Percentiles rank a stretch among this genome's conserved stretches.
These are phyloP conservation scores for Trichosporon sp. DNA, from an alignment of 1,284 basidiomycete genomes.

Conservation along the genomic window DNA sequence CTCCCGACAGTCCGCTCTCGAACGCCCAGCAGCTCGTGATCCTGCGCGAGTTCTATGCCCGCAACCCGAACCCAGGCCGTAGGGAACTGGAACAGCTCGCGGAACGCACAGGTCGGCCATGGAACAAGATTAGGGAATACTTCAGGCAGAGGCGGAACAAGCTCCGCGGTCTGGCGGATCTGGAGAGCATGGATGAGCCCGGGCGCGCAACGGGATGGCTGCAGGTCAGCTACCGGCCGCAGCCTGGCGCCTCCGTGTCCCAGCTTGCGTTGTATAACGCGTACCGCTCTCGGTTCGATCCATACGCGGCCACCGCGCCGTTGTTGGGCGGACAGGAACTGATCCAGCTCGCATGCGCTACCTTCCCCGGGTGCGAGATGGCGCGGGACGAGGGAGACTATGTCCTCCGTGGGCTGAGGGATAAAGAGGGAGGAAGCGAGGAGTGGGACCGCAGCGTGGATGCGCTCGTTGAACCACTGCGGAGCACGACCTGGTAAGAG, in stretches of 20 bases:
- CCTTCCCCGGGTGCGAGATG: constrained; percentile 52
- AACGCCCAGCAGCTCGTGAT: constrained; percentile 46
- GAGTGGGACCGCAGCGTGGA: constrained; percentile 45
- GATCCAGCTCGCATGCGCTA: constrained; percentile 52
- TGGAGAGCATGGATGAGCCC: constrained; percentile 52
- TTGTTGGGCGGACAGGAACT: constrained; percentile 52
- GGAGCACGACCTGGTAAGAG: constrained; percentile 50
- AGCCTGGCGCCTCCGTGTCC: constrained; percentile 35
- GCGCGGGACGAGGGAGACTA: constrained; percentile 50
- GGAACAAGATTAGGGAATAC: constrained; percentile 53
- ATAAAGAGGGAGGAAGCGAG: constrained; percentile 38
- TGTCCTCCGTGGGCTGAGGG: constrained; percentile 44
- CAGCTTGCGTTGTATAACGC: constrained; percentile 50
- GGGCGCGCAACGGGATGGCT: constrained; percentile 52
- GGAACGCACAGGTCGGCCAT: constrained; percentile 46
- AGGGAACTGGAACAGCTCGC: constrained; percentile 44
- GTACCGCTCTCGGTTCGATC: constrained; percentile 51
- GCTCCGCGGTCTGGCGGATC: constrained; percentile 45
- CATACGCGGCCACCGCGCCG: constrained; percentile 40
- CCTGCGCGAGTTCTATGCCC: constrained; percentile 46
- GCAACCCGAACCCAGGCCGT: constrained; percentile 50
- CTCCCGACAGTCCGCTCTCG: constrained; percentile 29
- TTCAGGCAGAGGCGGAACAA: constrained; percentile 53
- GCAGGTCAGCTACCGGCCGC: constrained; percentile 46
- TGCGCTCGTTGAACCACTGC: constrained; percentile 47